phyloP scores from a whole-genome alignment of 1,284 basidiomycete species.

The Takashimella koratensis region DNA sequence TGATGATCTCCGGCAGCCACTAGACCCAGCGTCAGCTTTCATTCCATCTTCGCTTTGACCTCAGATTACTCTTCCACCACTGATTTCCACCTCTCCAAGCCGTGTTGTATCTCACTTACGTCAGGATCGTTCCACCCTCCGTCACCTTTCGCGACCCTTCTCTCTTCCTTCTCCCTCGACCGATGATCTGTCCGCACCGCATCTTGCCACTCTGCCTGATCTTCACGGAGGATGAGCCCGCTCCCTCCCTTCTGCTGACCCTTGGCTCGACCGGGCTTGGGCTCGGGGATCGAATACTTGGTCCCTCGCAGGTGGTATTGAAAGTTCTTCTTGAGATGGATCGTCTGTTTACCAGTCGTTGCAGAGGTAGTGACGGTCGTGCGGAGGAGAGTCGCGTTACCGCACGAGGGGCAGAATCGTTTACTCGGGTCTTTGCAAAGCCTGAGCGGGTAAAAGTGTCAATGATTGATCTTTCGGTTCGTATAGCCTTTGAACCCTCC shows the following conservation, averaged over 20 bases:
- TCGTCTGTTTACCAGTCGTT: conserved; percentile 58
- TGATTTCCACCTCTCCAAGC: no score
- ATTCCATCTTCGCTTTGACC: background rate
- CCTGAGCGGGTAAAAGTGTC: conserved; percentile 51
- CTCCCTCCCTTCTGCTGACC: conserved; percentile 65
- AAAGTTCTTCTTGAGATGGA: conserved; percentile 92
- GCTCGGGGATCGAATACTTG: conserved; percentile 86
- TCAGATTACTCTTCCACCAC: no score
- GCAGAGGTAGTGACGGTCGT: conserved; percentile 79
- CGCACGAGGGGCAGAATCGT: conserved; percentile 97
- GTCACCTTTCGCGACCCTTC: conserved; percentile 60
- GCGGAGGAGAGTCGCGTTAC: conserved; percentile 85
- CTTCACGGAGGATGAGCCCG: conserved; percentile 79
- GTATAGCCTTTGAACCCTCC: no score
- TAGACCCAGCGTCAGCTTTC: conserved; percentile 16
- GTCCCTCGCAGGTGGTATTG: conserved; percentile 91
- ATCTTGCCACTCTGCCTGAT: conserved; percentile 78
- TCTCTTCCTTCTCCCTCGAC: conserved; percentile 71
- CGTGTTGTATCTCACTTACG: no score
- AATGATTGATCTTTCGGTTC: conserved; percentile 4
- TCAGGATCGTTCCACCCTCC: conserved; percentile 90
- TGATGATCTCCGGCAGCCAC: conserved; percentile 84
- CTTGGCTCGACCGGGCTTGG: conserved; percentile 85
- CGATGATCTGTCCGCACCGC: conserved; percentile 72
- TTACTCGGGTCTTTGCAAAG: conserved; percentile 93